phyloP scores from a whole-genome alignment of 2,329 filamentous ascomycete genomes.

The Microcyclosporella mali region DNA sequence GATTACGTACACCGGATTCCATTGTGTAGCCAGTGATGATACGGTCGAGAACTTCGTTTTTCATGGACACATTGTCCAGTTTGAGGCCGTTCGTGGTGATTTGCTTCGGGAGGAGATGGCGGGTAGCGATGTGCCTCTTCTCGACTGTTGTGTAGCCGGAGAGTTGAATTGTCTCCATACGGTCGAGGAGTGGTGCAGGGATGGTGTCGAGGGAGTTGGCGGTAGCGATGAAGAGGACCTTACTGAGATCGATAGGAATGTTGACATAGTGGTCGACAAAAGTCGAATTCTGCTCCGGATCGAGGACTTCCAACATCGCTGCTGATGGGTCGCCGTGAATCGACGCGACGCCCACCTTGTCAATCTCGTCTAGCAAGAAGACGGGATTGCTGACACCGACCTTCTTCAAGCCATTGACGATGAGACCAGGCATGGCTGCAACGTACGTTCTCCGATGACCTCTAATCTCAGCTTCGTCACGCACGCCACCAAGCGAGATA shows the following conservation, averaged over 20 bases:
- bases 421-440: conserved; percentile 94
- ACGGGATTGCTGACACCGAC: conserved; percentile 94
- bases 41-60: conserved; percentile 81
- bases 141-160: conserved; percentile 95
- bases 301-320: conserved; percentile 94
- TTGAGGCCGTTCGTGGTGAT: conserved; percentile 81
- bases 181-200: conserved; percentile 83
- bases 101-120: conserved; percentile 94
- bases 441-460: conserved; percentile 95
- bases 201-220: conserved; percentile 95
- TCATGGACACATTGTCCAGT: conserved; percentile 67
- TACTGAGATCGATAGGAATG: conserved; percentile 90
- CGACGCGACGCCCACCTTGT: conserved; percentile 87
- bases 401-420: conserved; percentile 91
- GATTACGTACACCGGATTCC: conserved; percentile 89
- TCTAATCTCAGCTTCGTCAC: conserved; percentile 94
- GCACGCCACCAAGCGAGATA: conserved; percentile 89
- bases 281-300: conserved; percentile 91
- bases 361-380: conserved; percentile 92
- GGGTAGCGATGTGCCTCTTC: conserved; percentile 88
- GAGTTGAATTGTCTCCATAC: conserved; percentile 93
- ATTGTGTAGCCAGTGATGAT: conserved; percentile 96
- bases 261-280: conserved; percentile 97
- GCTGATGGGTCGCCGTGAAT: conserved; percentile 94
- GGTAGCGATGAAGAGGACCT: conserved; percentile 94